Conservation (phyloP, 768 basidiomycete species). For the Grammothele lineata region DNA sequence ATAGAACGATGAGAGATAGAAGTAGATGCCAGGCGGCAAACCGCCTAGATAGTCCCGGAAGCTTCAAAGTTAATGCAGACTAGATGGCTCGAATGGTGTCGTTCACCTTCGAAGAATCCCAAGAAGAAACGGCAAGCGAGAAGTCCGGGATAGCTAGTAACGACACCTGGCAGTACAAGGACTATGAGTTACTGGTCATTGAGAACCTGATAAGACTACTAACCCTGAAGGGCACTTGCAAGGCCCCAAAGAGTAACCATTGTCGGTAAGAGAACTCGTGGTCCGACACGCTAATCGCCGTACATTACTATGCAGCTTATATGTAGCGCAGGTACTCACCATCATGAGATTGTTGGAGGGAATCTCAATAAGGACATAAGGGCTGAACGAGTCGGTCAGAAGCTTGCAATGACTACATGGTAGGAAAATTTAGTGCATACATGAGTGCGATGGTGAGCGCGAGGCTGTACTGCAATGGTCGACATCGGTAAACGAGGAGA, state of each 20-base stretch:
- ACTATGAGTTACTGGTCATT: too few relatives aligned
- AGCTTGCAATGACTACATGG: conserved; percentile 17
- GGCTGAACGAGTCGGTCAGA: conserved; percentile 22
- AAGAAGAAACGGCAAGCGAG: conserved; percentile 44
- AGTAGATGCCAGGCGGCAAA: conserved; percentile 36
- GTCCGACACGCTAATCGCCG: conserved; percentile 37
- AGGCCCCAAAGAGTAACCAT: conserved; percentile 66
- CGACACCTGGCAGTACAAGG: conserved; percentile 25
- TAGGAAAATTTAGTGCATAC: background rate
- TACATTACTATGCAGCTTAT: background rate
- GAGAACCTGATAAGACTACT: background rate
- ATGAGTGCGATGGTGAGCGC: background rate
- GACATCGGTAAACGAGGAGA: conserved; percentile 3
- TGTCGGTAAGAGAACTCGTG: conserved; percentile 55
- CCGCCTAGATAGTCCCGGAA: conserved; percentile 27
- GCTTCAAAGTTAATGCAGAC: background rate
- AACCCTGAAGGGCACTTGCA: conserved; percentile 56
- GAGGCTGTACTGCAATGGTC: background rate
- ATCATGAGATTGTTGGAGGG: conserved; percentile 21
- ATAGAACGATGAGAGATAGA: conserved; percentile 26
- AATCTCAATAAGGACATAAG: conserved; percentile 23
- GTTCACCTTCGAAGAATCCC: conserved; percentile 56
- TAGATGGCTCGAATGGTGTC: background rate
- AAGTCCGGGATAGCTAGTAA: conserved; percentile 47
- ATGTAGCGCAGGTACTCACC: background rate